Evolutionary conservation across 116 monocot species (phyloP), one percentile per base, ranked within the genome.

Genomic region (Iris pallida): DNA sequence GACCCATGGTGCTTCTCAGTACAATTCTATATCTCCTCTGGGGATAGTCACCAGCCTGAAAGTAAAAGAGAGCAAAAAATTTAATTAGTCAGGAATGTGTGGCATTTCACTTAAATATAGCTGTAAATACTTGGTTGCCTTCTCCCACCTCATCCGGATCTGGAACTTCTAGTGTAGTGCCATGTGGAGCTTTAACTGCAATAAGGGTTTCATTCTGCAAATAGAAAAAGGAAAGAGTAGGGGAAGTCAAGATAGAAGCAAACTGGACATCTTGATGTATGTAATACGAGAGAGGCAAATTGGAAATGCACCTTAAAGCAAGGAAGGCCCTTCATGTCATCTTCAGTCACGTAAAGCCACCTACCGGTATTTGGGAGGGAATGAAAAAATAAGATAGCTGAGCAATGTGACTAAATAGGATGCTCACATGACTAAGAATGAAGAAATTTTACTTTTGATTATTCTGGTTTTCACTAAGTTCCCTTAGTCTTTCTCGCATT

Each of bases 291-390:
- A 30, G 30, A 1, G 30, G 30, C 30, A 30, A 30, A 30, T 30
- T 30, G 30, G 3, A 30, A 30, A 30, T 30, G 30, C 30, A 96
- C 96, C 96, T 92, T 90, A 80, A 98, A 98, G 76, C 90, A 84
- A 12, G 98, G 90, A 14, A 98, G 66, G 42, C 86, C 81, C 49
- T 98, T 93, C 66, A 98, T 93, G 71, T 93, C 98, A 63, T 93
- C 93, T 84, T 93, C 90, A 57, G 98, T 93, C 73, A 98, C 98
- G 82, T 82, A 98, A 71, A 98, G 90, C 93, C 93, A 98, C 75
- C 97, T 97, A 57, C 70, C 30, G 0, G 44, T 30, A 46, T 62
- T 42, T 47, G 17, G 64, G 63, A 7, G 30, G 40, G 13, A 44
- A 46, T 61, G 12, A 30, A 61, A 57, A 20, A 20, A 30, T 30